Conservation (phyloP, 345 rosid species). For the Euclidium syriacum region DNA sequence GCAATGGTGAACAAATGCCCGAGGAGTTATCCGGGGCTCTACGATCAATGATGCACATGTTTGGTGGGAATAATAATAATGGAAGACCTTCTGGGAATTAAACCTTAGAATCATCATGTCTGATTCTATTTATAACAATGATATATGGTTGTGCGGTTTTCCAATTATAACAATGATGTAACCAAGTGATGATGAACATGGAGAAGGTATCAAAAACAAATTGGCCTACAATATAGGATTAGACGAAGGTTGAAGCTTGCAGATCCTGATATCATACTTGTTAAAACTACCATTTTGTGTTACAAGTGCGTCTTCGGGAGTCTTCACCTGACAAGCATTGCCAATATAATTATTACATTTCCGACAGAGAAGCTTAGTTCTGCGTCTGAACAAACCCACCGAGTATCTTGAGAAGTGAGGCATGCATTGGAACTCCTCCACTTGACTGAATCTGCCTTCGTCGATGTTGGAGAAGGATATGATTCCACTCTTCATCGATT, state of each 20-base stretch:
- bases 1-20: slow-evolving; percentile 18
- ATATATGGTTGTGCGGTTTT: slow-evolving; percentile 5
- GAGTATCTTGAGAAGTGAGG: slow-evolving; percentile 63
- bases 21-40: slow-evolving; percentile 53
- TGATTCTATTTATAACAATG: background rate
- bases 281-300: slow-evolving; percentile 35
- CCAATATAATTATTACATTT: slow-evolving; percentile 82
- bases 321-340: slow-evolving; percentile 46
- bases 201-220: too few species aligned
- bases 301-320: slow-evolving; percentile 41
- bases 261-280: slow-evolving; percentile 70
- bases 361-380: slow-evolving; percentile 89
- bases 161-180: slow-evolving; percentile 6
- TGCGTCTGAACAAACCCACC: slow-evolving; percentile 58
- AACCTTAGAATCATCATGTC: background rate
- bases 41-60: slow-evolving; percentile 67
- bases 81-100: slow-evolving; percentile 38
- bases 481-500: slow-evolving; percentile 87
- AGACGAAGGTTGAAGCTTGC: slow-evolving; percentile 82
- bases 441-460: slow-evolving; percentile 80
- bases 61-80: slow-evolving; percentile 32
- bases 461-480: slow-evolving; percentile 77
- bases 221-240: too few species aligned
- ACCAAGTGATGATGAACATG: too few species aligned
- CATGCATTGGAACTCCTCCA: slow-evolving; percentile 77